Evolutionary conservation across 1,284 basidiomycete species (phyloP).

Genomic region (Trametes pubescens): DNA sequence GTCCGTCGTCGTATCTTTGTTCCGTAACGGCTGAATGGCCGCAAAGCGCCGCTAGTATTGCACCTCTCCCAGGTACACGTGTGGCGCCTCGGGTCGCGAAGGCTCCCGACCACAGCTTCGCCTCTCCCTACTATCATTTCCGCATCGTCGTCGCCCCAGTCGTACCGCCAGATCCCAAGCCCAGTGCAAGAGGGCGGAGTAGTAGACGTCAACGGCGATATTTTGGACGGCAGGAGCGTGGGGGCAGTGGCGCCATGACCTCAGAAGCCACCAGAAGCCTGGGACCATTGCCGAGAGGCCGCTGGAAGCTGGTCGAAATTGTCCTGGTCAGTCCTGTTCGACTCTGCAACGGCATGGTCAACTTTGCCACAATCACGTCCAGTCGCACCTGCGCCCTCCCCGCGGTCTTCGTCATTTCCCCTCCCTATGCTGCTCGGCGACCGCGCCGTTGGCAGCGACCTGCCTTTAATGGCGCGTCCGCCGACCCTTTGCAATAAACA

Average conservation of each 20-base stretch:
- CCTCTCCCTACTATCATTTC: not conserved
- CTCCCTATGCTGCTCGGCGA: not conserved
- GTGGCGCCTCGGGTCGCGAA: not conserved
- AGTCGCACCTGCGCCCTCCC: not conserved
- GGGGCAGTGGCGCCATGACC: not conserved
- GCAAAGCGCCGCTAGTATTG: slow-evolving; percentile 7
- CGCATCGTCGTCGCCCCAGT: not conserved
- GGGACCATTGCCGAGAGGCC: slow-evolving; percentile 1
- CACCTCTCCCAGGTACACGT: not conserved
- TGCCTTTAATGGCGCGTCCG: not conserved
- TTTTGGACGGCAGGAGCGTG: not conserved
- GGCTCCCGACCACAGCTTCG: not conserved
- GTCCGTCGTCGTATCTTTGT: slow-evolving; percentile 1
- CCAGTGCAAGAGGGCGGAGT: not conserved
- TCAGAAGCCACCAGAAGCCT: not conserved
- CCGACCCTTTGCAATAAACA: not conserved
- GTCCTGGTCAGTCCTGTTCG: not conserved
- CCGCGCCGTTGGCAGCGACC: not conserved
- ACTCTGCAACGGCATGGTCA: not conserved
- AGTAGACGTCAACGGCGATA: not conserved
- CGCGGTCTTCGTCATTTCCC: not conserved
- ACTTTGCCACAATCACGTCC: not conserved
- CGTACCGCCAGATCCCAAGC: not conserved
- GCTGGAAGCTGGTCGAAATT: slow-evolving; percentile 2
- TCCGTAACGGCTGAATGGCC: not conserved